Percentiles rank a stretch among this genome's conserved stretches.
phyloP scores from a whole-genome alignment of 2,329 filamentous ascomycete genomes.

The Leptographium radiaticola region DNA sequence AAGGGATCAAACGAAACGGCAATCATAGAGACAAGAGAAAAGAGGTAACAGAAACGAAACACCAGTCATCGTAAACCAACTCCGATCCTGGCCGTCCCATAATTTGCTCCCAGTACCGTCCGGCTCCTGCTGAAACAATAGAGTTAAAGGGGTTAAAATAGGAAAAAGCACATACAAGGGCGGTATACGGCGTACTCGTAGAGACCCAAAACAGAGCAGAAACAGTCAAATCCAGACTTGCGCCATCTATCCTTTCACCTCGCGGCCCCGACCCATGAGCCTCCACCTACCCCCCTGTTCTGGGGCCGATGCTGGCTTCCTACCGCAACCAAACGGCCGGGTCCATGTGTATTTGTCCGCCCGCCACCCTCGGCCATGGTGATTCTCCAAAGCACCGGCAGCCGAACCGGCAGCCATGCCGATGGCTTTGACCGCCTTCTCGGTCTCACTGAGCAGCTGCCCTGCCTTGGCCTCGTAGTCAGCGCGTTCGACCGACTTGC shows the following conservation, averaged over 20 bases:
- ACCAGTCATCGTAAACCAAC: conserved; percentile 1
- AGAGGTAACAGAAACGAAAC: background rate
- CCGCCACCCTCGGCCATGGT: background rate
- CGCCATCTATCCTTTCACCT: background rate
- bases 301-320: background rate
- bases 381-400: no score
- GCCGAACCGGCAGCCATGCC: background rate
- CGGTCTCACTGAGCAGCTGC: conserved; percentile 2
- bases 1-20: background rate
- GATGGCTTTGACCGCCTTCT: background rate
- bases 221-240: background rate
- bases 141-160: background rate
- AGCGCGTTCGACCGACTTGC: conserved; percentile 7
- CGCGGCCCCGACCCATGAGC: background rate
- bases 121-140: background rate
- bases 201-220: background rate
- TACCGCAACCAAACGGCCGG: background rate
- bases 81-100: conserved; percentile 4
- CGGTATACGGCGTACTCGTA: no score
- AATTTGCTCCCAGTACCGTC: background rate
- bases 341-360: background rate
- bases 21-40: background rate
- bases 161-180: background rate
- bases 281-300: background rate
- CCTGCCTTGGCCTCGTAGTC: conserved; percentile 8